phyloP scores from a whole-genome alignment of 306 rosid species.

The Castanospermum australe region DNA sequence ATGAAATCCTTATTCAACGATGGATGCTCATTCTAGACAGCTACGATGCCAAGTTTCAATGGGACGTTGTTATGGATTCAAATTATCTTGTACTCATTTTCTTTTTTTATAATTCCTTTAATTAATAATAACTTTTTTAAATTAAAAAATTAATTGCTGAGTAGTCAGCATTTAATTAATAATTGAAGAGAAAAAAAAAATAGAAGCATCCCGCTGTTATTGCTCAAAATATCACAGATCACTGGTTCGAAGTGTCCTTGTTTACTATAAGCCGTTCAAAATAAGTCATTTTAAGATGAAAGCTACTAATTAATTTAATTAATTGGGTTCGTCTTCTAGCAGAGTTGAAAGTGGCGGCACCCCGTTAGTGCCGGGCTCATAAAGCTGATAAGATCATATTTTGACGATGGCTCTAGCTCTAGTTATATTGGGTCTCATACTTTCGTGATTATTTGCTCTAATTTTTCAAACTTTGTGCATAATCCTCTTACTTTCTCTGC shows the following conservation, averaged over 20 bases:
- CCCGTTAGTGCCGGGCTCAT: not conserved
- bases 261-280: not conserved
- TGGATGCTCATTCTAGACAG: conserved; percentile 18
- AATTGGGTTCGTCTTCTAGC: not conserved
- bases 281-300: not conserved
- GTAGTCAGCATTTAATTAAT: too few species aligned
- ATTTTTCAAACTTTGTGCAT: not conserved
- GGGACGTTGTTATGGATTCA: too few species aligned
- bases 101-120: too few species aligned
- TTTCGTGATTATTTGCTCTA: not conserved
- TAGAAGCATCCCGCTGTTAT: too few species aligned
- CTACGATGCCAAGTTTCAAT: not conserved
- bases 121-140: too few species aligned
- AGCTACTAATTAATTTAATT: not conserved
- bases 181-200: too few species aligned
- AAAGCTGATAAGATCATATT: not conserved
- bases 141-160: too few species aligned
- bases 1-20: not conserved
- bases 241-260: not conserved
- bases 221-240: not conserved
- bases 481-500: not conserved
- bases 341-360: not conserved
- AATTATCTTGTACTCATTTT: too few species aligned
- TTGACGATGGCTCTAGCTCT: not conserved
- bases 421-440: not conserved